Base-by-base conservation (phyloP, 1,284 basidiomycete species). In the Melampsora abietis-canadensis region DNA sequence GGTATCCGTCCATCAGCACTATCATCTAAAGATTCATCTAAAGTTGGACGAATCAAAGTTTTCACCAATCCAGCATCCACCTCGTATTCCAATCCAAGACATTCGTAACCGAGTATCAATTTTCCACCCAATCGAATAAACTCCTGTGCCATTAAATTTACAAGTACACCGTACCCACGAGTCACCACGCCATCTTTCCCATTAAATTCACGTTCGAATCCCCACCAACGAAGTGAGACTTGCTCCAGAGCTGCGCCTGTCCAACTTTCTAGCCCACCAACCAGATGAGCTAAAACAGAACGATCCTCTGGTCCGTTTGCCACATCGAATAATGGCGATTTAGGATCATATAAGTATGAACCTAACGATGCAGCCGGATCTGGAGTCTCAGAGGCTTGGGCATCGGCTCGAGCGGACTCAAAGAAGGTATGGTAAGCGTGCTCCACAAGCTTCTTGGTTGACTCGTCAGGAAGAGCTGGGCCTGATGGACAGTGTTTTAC, bases 171-270 rank as follows among this genome's bases (percentile, higher is more conserved):
- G 72, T 82, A 82, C 0, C 81, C 81, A 24, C 78, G 77, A 54
- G 77, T 76, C 37, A 82, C 80, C 21, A 80, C 78, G 14, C 70
- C 81, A 77, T 82, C 82, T n/a, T 78, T 78, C 34, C 82, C 82
- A 47, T 79, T 77, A 48, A 80, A 80, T 10, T 79, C 78, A 24
- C 79, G 75, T 67, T 82, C 81, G 61, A 79, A 82, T 4, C 81
- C 82, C 77, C 80, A 79, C 77, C 79, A 82, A 40, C 76, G 77
- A 19, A 82, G 77, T 10, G 80, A 78, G 5, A 82, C 80, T 54
- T 81, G 77, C n/a, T 81, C 79, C 1, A 82, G 76, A 17, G 73
- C 57, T 1, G 79, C 80, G 7, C 79, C 80, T 19, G 77, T 78
- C 80, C 80, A 81, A 12, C 78, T 77, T 10, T 78, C 78, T 46